Evolutionary conservation across 2,329 filamentous ascomycete genomes (phyloP).

Genomic region (Xylaria sp.): DNA sequence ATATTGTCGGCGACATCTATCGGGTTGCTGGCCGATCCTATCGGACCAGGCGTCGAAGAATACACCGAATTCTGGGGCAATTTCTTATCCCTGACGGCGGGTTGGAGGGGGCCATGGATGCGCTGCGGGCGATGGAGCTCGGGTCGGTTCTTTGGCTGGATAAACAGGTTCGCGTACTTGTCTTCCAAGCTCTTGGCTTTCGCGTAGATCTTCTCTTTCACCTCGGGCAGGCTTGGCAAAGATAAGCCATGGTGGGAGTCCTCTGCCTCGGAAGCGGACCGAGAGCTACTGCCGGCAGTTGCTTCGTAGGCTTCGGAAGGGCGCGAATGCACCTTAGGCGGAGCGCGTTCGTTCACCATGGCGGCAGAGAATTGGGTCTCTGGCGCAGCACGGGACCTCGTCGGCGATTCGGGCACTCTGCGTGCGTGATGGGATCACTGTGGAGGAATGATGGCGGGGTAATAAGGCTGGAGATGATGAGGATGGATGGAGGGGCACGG

Average conservation of each 20-base stretch:
- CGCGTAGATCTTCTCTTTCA: constrained; percentile 26
- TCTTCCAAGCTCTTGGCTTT: constrained; percentile 40
- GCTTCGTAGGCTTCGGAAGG: constrained; percentile 33
- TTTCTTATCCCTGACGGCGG: constrained; percentile 44
- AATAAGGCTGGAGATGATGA: too few species aligned
- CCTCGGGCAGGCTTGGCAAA: constrained; percentile 21
- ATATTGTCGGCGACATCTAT: constrained; percentile 26
- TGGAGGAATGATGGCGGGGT: neutral
- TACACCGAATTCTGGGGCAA: constrained; percentile 45
- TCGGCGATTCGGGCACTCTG: neutral
- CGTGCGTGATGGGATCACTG: neutral
- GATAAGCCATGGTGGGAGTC: neutral
- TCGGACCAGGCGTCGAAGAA: constrained; percentile 37
- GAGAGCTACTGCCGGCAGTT: constrained; percentile 8
- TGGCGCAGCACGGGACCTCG: neutral
- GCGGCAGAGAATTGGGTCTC: constrained; percentile 14
- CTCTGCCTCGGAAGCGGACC: constrained; percentile 9
- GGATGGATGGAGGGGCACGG: neutral
- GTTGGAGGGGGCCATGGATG: constrained; percentile 43
- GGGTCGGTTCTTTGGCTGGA: constrained; percentile 49
- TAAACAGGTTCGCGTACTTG: constrained; percentile 50
- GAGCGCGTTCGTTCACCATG: constrained; percentile 47
- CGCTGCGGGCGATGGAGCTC: constrained; percentile 52
- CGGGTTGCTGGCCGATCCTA: constrained; percentile 29
- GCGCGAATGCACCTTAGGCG: constrained; percentile 40